A percentile compares a stretch with the other conserved stretches of the same genome.
Conservation (phyloP, 1,284 basidiomycete genomes). For the Trichosporon sp. region DNA sequence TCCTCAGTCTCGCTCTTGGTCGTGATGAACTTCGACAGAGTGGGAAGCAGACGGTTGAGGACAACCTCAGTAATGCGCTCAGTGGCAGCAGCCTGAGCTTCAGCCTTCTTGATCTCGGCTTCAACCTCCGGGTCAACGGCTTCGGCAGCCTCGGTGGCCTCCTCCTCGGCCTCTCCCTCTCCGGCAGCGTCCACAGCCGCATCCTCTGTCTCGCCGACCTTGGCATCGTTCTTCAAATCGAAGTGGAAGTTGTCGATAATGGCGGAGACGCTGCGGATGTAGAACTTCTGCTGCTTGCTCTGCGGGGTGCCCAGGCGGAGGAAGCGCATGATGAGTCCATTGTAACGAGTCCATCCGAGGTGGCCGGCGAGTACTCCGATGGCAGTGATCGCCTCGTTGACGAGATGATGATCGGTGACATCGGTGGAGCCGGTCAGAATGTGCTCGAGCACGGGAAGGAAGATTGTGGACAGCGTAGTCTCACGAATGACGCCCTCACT, state of each 20-base stretch:
- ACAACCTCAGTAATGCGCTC: conserved; percentile 69
- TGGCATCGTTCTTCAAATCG: conserved; percentile 57
- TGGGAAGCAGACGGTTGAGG: conserved; percentile 67
- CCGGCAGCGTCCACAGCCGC: conserved; percentile 29
- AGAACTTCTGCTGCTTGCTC: conserved; percentile 71
- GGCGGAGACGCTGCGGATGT: conserved; percentile 79
- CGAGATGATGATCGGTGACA: conserved; percentile 77
- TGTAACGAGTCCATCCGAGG: conserved; percentile 81
- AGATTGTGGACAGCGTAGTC: conserved; percentile 71
- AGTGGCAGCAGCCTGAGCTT: conserved; percentile 13
- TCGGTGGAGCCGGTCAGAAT: conserved; percentile 67
- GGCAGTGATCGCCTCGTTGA: conserved; percentile 80
- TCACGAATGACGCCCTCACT: conserved; percentile 68
- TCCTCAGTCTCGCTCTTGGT: conserved; percentile 73
- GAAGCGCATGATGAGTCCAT: conserved; percentile 74
- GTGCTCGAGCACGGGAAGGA: conserved; percentile 80
- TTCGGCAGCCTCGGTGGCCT: conserved; percentile 39
- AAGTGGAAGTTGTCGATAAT: conserved; percentile 93
- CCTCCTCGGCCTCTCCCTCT: conserved; percentile 25
- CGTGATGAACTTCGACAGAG: conserved; percentile 70
- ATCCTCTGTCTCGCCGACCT: conserved; percentile 32
- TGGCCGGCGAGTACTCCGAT: conserved; percentile 70
- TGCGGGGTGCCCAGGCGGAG: conserved; percentile 68
- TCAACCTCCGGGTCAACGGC: conserved; percentile 31
- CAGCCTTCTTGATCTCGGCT: conserved; percentile 20